These are phyloP conservation scores for Talaromyces marneffei DNA, from an alignment of 2,329 filamentous ascomycete genomes.

Conservation along the genomic window DNA sequence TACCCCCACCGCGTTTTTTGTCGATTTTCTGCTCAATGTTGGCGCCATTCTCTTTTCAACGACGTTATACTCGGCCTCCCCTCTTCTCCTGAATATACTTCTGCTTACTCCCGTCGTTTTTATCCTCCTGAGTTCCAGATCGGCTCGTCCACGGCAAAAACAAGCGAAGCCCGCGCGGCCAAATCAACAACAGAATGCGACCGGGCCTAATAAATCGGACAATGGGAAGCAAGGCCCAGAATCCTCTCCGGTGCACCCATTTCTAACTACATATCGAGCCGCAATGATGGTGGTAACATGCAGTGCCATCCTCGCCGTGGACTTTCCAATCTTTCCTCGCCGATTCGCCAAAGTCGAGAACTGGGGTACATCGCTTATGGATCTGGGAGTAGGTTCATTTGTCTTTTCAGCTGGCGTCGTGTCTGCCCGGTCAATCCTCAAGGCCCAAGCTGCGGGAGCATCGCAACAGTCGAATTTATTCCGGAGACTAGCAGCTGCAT, in stretches of 20 bases:
- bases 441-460: slow-evolving; percentile 55
- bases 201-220: slow-evolving; percentile 2
- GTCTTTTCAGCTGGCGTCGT: slow-evolving; percentile 91
- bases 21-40: slow-evolving; percentile 86
- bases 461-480: slow-evolving; percentile 30
- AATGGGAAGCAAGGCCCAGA: slow-evolving; percentile 29
- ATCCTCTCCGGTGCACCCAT: slow-evolving; percentile 74
- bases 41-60: slow-evolving; percentile 74
- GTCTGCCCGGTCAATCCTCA: slow-evolving; percentile 74
- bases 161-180: slow-evolving; percentile 29
- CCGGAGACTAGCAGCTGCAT: slow-evolving; percentile 58
- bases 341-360: slow-evolving; percentile 97
- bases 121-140: slow-evolving; percentile 46
- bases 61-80: slow-evolving; percentile 73
- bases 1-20: slow-evolving; percentile 58
- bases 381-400: slow-evolving; percentile 93
- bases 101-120: slow-evolving; percentile 66
- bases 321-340: slow-evolving; percentile 87
- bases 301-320: slow-evolving; percentile 89
- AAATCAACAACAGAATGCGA: slow-evolving; percentile 17
- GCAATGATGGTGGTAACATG: slow-evolving; percentile 89
- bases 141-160: slow-evolving; percentile 26
- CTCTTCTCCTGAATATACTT: slow-evolving; percentile 67
- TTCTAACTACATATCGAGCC: slow-evolving; percentile 85
- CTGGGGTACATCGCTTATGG: slow-evolving; percentile 99